Percentiles rank a stretch among this genome's conserved stretches.
phyloP scores from a whole-genome alignment of 192 early-diverging fungal genomes.

The Dispira simplex region DNA sequence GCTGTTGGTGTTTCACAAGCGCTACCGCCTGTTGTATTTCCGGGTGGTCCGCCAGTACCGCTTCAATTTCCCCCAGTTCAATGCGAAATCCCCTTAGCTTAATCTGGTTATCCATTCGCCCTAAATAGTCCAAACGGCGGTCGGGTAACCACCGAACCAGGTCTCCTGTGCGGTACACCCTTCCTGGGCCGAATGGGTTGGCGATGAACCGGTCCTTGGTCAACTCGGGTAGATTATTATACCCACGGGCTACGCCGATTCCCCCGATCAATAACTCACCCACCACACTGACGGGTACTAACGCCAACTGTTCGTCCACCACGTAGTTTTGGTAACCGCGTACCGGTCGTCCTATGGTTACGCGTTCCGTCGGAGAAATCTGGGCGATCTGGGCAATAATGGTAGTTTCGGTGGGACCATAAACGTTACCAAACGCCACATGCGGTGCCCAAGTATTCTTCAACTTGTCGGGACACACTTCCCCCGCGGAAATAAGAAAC shows the following conservation, averaged over 20 bases:
- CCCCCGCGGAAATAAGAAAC: neutral
- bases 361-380: neutral
- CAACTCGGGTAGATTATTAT: slow-evolving; percentile 1
- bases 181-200: slow-evolving; percentile 5
- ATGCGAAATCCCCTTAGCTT: slow-evolving; percentile 7
- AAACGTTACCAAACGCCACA: neutral
- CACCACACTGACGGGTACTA: neutral
- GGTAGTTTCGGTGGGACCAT: slow-evolving; percentile 3
- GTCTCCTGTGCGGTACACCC: slow-evolving; percentile 6
- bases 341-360: neutral
- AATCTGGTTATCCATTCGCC: slow-evolving; percentile 6
- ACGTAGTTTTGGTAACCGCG: neutral
- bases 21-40: neutral
- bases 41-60: too few relatives aligned
- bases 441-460: neutral
- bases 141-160: neutral
- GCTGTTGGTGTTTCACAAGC: neutral
- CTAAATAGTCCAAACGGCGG: neutral
- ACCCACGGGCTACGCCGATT: slow-evolving; percentile 2
- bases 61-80: slow-evolving; percentile 3
- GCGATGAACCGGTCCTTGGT: slow-evolving; percentile 1
- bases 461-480: neutral
- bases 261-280: slow-evolving; percentile 1
- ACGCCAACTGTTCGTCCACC: neutral
- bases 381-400: neutral